Evolutionary conservation across 441 rosid genomes (phyloP).

Genomic region (Isatis lusitanica): DNA sequence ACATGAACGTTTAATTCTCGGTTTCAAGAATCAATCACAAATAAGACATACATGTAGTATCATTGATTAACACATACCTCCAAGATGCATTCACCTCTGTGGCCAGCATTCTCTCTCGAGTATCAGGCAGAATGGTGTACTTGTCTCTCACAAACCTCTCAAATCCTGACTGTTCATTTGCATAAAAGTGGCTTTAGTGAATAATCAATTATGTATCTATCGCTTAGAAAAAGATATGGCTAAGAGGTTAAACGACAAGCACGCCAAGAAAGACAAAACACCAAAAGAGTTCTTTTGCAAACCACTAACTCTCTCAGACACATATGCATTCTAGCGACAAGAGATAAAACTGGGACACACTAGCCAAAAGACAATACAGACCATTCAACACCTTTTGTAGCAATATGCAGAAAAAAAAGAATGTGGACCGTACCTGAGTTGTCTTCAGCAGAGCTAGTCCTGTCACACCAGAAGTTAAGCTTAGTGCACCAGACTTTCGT

Average conservation of each 20-base stretch:
- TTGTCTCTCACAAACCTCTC: conserved; percentile 86
- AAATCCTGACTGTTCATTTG: conserved; percentile 78
- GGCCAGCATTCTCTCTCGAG: conserved; percentile 85
- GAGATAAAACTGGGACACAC: not conserved
- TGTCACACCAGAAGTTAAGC: conserved; percentile 66
- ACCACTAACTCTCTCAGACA: not conserved
- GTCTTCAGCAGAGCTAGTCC: conserved; percentile 85
- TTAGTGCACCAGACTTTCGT: conserved; percentile 61
- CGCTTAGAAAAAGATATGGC: not conserved
- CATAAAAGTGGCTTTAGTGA: conserved; percentile 3
- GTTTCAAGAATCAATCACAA: conserved; percentile 16
- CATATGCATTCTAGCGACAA: not conserved
- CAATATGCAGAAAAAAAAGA: not conserved
- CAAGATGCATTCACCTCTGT: conserved; percentile 85
- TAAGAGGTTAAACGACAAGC: not conserved
- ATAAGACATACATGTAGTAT: not conserved
- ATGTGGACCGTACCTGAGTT: conserved; percentile 55
- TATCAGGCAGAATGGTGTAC: conserved; percentile 85
- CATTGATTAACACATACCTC: conserved; percentile 50
- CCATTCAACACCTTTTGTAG: not conserved
- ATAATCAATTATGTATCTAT: not conserved
- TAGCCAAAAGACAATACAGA: not conserved
- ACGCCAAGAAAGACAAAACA: not conserved
- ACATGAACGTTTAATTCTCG: conserved; percentile 11
- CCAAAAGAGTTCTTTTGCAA: not conserved